phyloP scores from a whole-genome alignment of 305 asterid genomes.

The Fraxinus albicans region DNA sequence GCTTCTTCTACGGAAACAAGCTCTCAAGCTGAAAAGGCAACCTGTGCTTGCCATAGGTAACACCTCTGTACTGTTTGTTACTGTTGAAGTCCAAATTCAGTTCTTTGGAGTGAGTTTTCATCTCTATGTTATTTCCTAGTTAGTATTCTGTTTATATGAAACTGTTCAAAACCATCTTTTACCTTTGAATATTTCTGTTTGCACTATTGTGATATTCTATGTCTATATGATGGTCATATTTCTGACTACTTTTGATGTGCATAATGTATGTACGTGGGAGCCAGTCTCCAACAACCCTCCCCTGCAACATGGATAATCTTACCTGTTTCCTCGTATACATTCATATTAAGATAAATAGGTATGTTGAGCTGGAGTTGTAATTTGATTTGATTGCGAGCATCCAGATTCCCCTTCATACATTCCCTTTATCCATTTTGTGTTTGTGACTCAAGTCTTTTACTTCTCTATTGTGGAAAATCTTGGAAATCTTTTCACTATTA shows the following conservation, averaged over 20 bases:
- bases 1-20: slow-evolving; percentile 80
- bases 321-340: background rate
- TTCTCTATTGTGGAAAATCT: background rate
- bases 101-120: background rate
- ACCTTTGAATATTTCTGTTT: background rate
- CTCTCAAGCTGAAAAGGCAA: slow-evolving; percentile 59
- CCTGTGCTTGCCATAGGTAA: slow-evolving; percentile 88
- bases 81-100: background rate
- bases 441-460: background rate
- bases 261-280: background rate
- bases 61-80: background rate
- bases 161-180: background rate
- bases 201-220: background rate
- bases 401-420: background rate
- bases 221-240: background rate
- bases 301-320: background rate
- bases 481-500: background rate
- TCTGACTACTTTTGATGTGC: background rate
- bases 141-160: background rate
- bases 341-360: background rate
- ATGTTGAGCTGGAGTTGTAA: background rate
- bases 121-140: slow-evolving; percentile 4
- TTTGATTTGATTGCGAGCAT: background rate
- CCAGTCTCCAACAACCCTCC: background rate
- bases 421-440: background rate